Evolutionary conservation across 1,139 yeast species (phyloP).

Genomic region (Yarrowia galli): DNA sequence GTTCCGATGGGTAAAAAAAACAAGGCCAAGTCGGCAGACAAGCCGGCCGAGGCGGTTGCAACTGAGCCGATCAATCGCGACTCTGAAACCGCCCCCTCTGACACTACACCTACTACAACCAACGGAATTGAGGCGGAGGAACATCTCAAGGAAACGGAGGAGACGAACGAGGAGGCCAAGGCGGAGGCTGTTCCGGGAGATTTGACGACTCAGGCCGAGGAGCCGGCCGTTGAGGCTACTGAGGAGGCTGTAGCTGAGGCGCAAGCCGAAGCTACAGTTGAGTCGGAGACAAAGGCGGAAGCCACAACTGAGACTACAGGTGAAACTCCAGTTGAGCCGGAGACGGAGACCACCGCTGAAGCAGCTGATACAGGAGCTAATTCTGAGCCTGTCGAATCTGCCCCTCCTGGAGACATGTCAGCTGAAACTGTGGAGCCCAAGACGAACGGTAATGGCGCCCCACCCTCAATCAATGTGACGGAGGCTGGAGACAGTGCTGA

Average conservation of each 20-base stretch:
- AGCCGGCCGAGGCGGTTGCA: background rate
- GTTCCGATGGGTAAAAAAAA: conserved; percentile 32
- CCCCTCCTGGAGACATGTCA: conserved; percentile 9
- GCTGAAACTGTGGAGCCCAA: conserved; percentile 7
- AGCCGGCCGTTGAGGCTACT: conserved; percentile 4
- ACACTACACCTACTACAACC: background rate
- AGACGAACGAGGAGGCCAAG: conserved; percentile 10
- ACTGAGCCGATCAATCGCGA: conserved; percentile 6
- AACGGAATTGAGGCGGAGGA: conserved; percentile 4
- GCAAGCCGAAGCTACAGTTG: background rate
- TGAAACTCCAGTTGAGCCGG: background rate
- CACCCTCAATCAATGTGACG: background rate
- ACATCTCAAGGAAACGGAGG: conserved; percentile 6
- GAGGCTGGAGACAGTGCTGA: background rate
- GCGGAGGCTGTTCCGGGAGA: conserved; percentile 32
- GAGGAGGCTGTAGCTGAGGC: background rate
- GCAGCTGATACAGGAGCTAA: background rate
- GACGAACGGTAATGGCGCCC: background rate
- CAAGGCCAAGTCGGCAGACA: conserved; percentile 30
- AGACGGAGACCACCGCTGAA: background rate
- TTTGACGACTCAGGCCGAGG: conserved; percentile 31
- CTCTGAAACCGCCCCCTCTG: background rate
- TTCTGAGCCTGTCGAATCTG: background rate
- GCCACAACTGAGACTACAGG: background rate
- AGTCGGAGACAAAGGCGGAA: background rate